Conservation (phyloP, 1,284 basidiomycete genomes). For the Melampsora americana region DNA sequence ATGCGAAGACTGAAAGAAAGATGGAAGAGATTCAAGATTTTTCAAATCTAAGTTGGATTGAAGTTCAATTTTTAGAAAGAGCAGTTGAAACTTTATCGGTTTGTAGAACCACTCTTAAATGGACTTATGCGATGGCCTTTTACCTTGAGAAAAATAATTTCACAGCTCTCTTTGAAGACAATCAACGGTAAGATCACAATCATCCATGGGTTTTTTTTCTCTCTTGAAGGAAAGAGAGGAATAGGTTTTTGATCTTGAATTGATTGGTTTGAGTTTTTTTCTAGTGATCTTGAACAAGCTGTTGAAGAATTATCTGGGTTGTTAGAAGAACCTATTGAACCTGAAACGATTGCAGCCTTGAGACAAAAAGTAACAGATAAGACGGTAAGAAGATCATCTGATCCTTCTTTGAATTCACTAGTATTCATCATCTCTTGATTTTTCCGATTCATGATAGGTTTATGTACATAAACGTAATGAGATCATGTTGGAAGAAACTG, state of each 20-base stretch:
- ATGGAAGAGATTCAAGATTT: conserved; percentile 99
- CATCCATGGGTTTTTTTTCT: neutral
- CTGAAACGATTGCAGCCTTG: conserved; percentile 73
- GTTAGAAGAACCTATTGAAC: conserved; percentile 82
- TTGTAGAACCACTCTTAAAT: conserved; percentile 93
- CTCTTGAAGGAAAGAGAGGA: neutral
- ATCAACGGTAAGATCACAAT: conserved; percentile 72
- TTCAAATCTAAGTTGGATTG: conserved; percentile 90
- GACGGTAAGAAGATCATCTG: conserved; percentile 61
- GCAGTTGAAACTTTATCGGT: conserved; percentile 77
- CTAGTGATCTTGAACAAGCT: conserved; percentile 83
- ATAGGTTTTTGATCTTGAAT: neutral
- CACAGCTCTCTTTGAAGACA: conserved; percentile 96
- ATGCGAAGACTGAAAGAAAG: conserved; percentile 95
- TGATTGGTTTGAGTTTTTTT: neutral
- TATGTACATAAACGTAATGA: conserved; percentile 95
- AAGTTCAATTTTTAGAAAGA: conserved; percentile 97
- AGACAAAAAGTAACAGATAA: conserved; percentile 92
- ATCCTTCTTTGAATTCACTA: neutral
- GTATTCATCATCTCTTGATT: neutral
- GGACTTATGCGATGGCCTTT: conserved; percentile 99
- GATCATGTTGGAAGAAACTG: conserved; percentile 90
- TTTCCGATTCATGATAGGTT: conserved; percentile 59
- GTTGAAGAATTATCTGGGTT: conserved; percentile 92
- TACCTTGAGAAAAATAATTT: conserved; percentile 80